Base-by-base conservation (phyloP, 2,329 filamentous ascomycete species). In the Cladosporium cucumerinum region DNA sequence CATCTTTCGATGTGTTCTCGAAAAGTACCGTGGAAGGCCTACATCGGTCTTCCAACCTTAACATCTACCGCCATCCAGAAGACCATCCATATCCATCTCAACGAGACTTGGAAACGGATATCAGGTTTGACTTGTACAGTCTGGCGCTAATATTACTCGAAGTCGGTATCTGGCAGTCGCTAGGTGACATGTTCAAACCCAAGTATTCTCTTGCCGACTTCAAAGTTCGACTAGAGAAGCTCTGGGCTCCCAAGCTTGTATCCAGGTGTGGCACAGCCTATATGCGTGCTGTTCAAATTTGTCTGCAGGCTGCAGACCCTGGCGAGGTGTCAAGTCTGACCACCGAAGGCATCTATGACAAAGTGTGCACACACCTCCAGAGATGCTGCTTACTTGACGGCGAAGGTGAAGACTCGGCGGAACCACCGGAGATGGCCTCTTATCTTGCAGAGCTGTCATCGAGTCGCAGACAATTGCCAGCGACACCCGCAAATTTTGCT, bases 1-100 rank as follows among this genome's bases (percentile, higher is more conserved):
- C 89, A 1, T 89, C 89, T 0, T 93, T 92, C 69, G 90, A 93
- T 68, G 77, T 93, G 3, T 94, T 93, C 72, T 86, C 85, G 5
- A 82, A 82, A 61, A 81, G 77, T 68, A 79, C 78, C 57, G 81
- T 86, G 52, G 83, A 84, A 60, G 76, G 73, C 76, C 39, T 55
- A 8, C 46, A 57, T n/a, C 48, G 80, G 79, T 66, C 79, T 76
- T 26, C 75, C 81, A 57, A 78, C 78, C 43, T 75, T 55, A 86
- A 84, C 67, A 86, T 89, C 70, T 88, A 89, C 74, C 84, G 86
- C n/a, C 89, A 93, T 72, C 87, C 88, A 0, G 80, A 89, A 14
- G 81, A 75, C 34, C 59, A 71, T 18, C 68, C 71, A 25, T 67
- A 67, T 26, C 71, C 66, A 32, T 64, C 65, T 3, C 82, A 82